Base-by-base conservation (phyloP, 2,329 filamentous ascomycete species). In the Helminthosporium solani region DNA sequence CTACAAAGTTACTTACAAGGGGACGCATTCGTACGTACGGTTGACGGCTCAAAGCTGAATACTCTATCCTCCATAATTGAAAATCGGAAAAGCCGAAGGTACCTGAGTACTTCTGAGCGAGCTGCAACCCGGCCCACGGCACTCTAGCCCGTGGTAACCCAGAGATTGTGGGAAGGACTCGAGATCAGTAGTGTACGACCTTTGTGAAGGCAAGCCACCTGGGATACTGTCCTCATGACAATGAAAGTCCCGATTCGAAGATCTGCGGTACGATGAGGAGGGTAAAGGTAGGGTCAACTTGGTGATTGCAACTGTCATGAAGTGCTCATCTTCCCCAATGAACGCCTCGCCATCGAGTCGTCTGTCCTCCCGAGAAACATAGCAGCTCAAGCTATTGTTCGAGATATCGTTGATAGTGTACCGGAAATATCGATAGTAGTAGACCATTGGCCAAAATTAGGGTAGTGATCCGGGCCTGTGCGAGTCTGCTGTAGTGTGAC, bases 41-140 rank as follows among this genome's bases (percentile, higher is more conserved):
- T 3, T 7, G 23, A 28, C 7, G 21, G 3, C 21, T 30, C 23
- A 30, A 5, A 40, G n/a, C 2, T 30, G 21, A 28, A 15, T 8
- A 4, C 21, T n/a, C n/a, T 15, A n/a, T 15, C 18, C 38, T 12
- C 5, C 3, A 19, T 39, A 23, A 5, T 30, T 8, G 36, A 39
- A 15, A 25, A 39, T 41, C 8, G 9, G 28, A 3, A 21, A 20
- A 23, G 8, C 16, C 3, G 8, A 19, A 50, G 46, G 47, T 57
- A 53, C 49, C 11, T 49, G 49, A 53, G 49, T 53, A 59, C 52
- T 30, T 56, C 23, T 35, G n/a, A 41, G 30, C 31, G 28, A 16
- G 40, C 44, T 45, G 40, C 46, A 54, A 56, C 58, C 58, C 33
- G 54, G 54, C 59, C 40, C 46, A 25, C 46, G 57, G 50, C 23